Evolutionary conservation across 129 eudicot species (phyloP), one percentile per base, ranked within the genome.

Genomic region (Pulicaria dysenterica): DNA sequence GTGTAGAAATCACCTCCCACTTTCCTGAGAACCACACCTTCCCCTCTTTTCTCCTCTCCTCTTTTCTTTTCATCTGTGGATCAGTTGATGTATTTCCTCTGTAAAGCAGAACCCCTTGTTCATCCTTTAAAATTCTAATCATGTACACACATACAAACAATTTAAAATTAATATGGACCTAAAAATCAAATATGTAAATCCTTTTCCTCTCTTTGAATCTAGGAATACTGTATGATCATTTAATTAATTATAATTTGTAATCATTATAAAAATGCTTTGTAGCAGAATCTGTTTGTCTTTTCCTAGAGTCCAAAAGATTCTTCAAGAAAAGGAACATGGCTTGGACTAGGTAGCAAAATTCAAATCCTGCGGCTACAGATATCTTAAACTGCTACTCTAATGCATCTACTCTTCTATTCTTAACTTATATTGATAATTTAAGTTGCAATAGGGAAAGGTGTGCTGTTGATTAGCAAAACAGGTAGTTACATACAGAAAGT

Each of bases 241-340:
- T 69, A 15, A 53, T 41, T 67, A 36, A 48, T 24, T 34, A 14
- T 67, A 31, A 16, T 54, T 19, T 55, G 40, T 17, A 53, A 16
- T 40, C 54, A 54, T 10, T 40, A 53, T 40, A 54, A 70, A 55
- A 46, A 31, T 44, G 17, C 31, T 45, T 58, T 58, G 39, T 58
- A 59, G 58, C 68, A 46, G 39, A 58, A 72, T 5, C 37, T 59
- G 58, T 53, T 39, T 56, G 59, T 14, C 59, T 72, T 58, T 46
- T 72, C 45, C 69, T 45, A 34, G 12, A 5, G 46, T 59, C 48
- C 38, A 10, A 59, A 34, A 72, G 77, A 72, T 72, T 45, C 69
- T 59, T 58, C 12, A 59, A 72, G 48, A 46, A 46, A 46, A 24
- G 14, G 69, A 72, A 59, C 69, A 59, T 72, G 58, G 19, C 11